Percentiles rank a stretch among this genome's conserved stretches.
These are phyloP conservation scores for Centrapalus pauciflorus DNA, from an alignment of 129 eudicot species.

Conservation along the genomic window DNA sequence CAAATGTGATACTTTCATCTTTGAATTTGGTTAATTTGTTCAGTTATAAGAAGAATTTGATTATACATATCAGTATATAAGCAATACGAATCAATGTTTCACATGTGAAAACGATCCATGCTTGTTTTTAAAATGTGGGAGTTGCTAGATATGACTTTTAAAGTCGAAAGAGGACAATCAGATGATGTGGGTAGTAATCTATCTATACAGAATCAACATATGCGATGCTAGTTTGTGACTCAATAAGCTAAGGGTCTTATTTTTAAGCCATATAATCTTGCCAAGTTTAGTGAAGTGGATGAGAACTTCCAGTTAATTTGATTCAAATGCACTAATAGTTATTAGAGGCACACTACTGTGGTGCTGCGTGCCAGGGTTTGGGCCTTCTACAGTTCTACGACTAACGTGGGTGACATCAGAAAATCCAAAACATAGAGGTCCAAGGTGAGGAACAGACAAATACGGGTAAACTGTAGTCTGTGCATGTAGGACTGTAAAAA, in stretches of 20 bases:
- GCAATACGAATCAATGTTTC: neutral
- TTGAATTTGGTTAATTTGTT: neutral
- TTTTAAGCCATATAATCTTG: no score
- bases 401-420: no score
- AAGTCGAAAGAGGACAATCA: neutral
- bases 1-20: neutral
- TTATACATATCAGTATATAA: neutral
- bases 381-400: no score
- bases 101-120: neutral
- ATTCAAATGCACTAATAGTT: neutral
- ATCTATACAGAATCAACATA: neutral
- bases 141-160: neutral
- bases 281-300: neutral
- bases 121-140: neutral
- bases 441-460: no score
- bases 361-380: no score
- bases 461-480: no score
- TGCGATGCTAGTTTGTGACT: no score
- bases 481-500: no score
- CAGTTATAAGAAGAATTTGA: neutral
- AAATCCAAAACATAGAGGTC: no score
- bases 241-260: no score
- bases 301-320: neutral
- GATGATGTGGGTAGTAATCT: neutral
- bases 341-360: no score